These are phyloP conservation scores for Oenanthe sinensis DNA, from an alignment of 129 eudicot species.

Conservation along the genomic window DNA sequence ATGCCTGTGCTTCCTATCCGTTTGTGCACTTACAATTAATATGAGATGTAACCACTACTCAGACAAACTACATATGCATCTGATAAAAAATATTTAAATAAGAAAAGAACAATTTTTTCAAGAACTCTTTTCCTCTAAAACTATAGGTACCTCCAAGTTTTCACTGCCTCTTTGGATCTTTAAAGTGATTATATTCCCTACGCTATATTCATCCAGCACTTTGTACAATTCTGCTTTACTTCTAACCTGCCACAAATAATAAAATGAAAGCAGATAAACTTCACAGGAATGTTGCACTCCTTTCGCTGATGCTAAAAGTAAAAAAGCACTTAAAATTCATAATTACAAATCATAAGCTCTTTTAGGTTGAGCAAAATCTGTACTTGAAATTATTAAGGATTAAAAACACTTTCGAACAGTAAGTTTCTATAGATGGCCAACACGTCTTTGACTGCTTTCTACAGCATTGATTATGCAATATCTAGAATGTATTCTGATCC, in stretches of 20 bases:
- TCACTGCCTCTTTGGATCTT: slow-evolving; percentile 64
- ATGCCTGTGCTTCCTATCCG: not conserved
- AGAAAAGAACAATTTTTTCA: slow-evolving; percentile 11
- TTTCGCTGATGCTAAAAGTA: not conserved
- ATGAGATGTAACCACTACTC: not conserved
- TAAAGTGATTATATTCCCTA: slow-evolving; percentile 66
- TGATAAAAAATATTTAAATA: not conserved
- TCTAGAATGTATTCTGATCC: not conserved
- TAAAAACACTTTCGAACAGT: not conserved
- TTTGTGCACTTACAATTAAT: not conserved
- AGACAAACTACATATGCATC: not conserved
- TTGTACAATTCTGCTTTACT: slow-evolving; percentile 72
- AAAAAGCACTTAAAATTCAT: not conserved
- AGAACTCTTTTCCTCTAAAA: slow-evolving; percentile 54
- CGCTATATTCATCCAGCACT: slow-evolving; percentile 64
- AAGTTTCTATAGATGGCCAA: not conserved
- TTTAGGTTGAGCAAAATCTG: not conserved
- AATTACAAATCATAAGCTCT: not conserved
- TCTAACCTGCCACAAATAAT: slow-evolving; percentile 55
- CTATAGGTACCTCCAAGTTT: slow-evolving; percentile 49
- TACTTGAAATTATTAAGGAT: not conserved
- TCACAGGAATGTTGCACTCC: not conserved
- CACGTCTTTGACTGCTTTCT: not conserved
- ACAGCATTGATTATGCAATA: not conserved
- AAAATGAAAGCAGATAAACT: not conserved